Evolutionary conservation across 345 rosid species (phyloP).

Genomic region (Xanthoceras sorbifolium): DNA sequence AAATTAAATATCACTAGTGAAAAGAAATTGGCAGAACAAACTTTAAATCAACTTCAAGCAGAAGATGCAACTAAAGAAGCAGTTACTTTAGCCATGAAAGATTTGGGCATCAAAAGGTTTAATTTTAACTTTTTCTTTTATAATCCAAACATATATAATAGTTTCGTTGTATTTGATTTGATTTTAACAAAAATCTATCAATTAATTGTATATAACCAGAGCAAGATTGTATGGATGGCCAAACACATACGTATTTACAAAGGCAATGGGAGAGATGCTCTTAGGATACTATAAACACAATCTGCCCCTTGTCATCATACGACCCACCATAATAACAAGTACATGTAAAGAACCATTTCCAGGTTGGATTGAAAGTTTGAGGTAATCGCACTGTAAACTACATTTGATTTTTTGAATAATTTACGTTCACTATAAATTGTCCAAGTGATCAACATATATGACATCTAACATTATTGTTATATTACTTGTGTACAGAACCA

Average conservation of each 20-base stretch:
- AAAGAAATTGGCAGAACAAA: constrained; percentile 30
- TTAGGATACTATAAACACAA: constrained; percentile 41
- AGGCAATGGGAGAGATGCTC: constrained; percentile 89
- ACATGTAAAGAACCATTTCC: constrained; percentile 77
- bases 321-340: constrained; percentile 72
- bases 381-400: background rate
- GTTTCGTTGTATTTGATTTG: no score
- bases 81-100: constrained; percentile 42
- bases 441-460: background rate
- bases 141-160: no score
- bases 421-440: background rate
- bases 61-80: constrained; percentile 30
- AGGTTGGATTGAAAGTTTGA: constrained; percentile 77
- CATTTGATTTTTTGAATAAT: no score
- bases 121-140: no score
- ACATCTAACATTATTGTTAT: background rate
- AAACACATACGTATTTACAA: constrained; percentile 59
- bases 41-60: constrained; percentile 29
- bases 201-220: constrained; percentile 28
- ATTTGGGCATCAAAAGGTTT: constrained; percentile 52
- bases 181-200: no score
- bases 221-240: constrained; percentile 80
- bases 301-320: constrained; percentile 53
- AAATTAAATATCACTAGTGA: constrained; percentile 43
- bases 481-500: constrained; percentile 38